These are phyloP conservation scores for apple (Malus domestica) DNA, from an alignment of 306 rosid genomes.

Conservation along the genomic window ASM211411v1 NC_041795.1:21687501-21688000, in stretches of 20 bases:
- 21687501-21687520: no score
- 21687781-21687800: not conserved
- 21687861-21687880: not conserved
- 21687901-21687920: no score
- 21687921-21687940: no score
- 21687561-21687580: no score
- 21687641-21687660: slow-evolving; percentile 6
- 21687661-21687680: not conserved
- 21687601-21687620: no score
- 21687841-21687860: not conserved
- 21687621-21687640: not conserved
- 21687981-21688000: no score
- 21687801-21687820: not conserved
- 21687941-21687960: no score
- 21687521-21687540: no score
- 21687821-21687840: not conserved
- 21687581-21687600: no score
- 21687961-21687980: not conserved
- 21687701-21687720: not conserved
- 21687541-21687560: no score
- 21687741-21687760: not conserved
- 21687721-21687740: not conserved
- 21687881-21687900: no score
- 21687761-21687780: not conserved
- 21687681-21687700: not conserved